Evolutionary conservation across 2,329 filamentous ascomycete species (phyloP).

Genomic region (Pseudocercospora musae): DNA sequence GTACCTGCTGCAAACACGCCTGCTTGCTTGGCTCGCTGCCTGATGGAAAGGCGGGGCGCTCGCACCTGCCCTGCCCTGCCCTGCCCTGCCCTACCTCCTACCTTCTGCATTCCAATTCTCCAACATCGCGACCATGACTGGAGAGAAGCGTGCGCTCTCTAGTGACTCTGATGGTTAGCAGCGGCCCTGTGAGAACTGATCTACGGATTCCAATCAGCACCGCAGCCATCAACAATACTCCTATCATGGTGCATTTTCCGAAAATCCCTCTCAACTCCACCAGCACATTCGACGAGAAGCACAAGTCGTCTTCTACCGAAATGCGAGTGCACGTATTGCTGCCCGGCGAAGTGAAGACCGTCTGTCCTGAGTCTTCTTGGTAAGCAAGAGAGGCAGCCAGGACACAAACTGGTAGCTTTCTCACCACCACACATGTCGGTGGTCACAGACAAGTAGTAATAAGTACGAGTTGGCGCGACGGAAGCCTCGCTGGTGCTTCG

Average conservation of each 20-base stretch:
- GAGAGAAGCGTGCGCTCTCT: neutral
- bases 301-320: conserved; percentile 10
- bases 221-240: conserved; percentile 8
- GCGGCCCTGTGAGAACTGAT: conserved; percentile 6
- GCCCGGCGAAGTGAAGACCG: neutral
- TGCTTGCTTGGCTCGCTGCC: neutral
- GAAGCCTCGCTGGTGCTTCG: neutral
- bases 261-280: conserved; percentile 6
- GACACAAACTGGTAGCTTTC: neutral
- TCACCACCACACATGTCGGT: neutral
- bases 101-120: neutral
- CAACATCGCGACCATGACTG: neutral
- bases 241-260: conserved; percentile 2
- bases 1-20: too few species aligned
- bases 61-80: neutral
- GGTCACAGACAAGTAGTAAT: too few species aligned
- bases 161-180: neutral
- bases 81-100: too few species aligned
- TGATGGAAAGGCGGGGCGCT: neutral
- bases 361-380: neutral
- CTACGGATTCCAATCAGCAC: conserved; percentile 12
- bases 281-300: conserved; percentile 5
- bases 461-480: too few species aligned
- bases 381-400: neutral
- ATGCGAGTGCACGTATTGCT: conserved; percentile 8